Base-by-base conservation (phyloP, 176 grass and related monocot genomes). In the Zoysia japonica region DNA sequence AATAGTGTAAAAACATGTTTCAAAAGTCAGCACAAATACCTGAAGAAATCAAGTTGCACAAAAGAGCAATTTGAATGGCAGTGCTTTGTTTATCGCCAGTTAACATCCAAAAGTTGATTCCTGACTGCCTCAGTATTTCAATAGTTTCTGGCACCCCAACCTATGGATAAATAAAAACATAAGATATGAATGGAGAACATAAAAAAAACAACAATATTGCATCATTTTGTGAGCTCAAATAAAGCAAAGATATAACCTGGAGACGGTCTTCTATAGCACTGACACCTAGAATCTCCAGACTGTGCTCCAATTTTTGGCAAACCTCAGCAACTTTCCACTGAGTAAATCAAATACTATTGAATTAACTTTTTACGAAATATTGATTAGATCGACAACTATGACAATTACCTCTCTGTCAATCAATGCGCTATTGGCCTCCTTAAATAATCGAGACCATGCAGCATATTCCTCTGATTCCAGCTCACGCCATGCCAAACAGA, bases 51-150 rank as follows among this genome's bases (percentile, higher is more conserved):
- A 98, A 89, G 78, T 98, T 98, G 78, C 95, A 98, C 36, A 87
- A 77, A 74, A 98, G 88, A 68, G 95, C 92, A 60, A 98, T 94
- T 89, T 98, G 95, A 86, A 98, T 98, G 12, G 95, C 92, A 53
- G 95, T 98, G 72, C 63, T 92, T 89, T 98, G 95, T 90, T 98
- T 98, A 88, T 98, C 92, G 13, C 95, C 95, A 45, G 95, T 98
- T 76, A 98, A 85, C 95, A 97, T 97, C 95, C 91, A 94, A 55
- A 97, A 94, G 68, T 97, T 97, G 65, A 97, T 97, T 90, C 95
- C 95, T 80, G 95, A 91, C 59, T 90, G 82, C 86, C 95, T 88
- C n/a, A 97, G 85, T 85, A 88, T 92, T 90, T 97, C 95, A 63
- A 97, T 97, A 80, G 95, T 92, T 86, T 97, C 89, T 60, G 95